These are phyloP conservation scores for Ajuga chamaepitys DNA, from an alignment of 257 asterid species.

Conservation along the genomic window DNA sequence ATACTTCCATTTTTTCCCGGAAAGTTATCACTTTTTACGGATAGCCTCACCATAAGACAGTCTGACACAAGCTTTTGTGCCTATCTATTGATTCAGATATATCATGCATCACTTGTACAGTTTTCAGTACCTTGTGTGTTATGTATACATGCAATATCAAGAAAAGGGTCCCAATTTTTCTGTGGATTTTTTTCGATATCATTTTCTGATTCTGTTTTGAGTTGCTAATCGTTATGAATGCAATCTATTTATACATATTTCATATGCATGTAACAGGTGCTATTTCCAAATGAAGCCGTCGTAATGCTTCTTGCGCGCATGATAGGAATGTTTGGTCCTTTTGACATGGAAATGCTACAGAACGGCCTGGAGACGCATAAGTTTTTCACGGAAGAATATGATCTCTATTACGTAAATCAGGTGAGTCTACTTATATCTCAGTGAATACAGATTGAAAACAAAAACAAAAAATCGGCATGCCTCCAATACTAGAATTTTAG, in stretches of 20 bases:
- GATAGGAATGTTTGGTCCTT: slow-evolving; percentile 65
- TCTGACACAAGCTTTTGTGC: no score
- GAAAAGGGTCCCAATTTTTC: background rate
- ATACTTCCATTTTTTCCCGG: no score
- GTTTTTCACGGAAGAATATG: slow-evolving; percentile 76
- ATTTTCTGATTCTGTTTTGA: background rate
- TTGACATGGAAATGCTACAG: slow-evolving; percentile 59
- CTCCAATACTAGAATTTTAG: background rate
- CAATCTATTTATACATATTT: background rate
- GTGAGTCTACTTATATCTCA: slow-evolving; percentile 28
- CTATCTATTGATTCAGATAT: no score
- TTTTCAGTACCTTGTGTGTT: background rate
- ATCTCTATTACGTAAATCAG: slow-evolving; percentile 60
- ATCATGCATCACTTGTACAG: no score
- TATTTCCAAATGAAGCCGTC: slow-evolving; percentile 82
- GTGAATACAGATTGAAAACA: background rate
- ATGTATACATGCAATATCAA: background rate
- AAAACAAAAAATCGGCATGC: background rate
- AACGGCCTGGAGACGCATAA: slow-evolving; percentile 70
- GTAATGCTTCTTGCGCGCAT: slow-evolving; percentile 67
- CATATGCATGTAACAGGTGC: slow-evolving; percentile 45
- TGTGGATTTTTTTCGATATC: background rate
- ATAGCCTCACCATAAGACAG: no score
- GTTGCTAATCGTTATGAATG: background rate
- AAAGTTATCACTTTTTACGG: no score